Base-by-base conservation (phyloP, 1,139 yeast species). In the Taphrina wiesneri region DNA sequence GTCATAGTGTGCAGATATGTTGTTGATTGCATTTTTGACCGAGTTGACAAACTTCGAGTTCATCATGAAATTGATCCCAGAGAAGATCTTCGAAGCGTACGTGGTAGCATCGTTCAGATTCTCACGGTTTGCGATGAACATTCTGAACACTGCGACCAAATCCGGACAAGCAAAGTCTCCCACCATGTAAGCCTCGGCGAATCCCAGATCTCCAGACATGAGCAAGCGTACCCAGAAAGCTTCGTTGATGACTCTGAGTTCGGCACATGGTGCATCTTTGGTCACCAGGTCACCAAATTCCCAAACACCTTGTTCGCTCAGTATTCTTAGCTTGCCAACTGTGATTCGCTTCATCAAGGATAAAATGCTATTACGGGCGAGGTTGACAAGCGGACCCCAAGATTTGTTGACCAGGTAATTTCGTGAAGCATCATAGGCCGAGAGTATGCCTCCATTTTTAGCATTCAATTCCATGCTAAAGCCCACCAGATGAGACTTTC, bases 1-100 rank as follows among this genome's bases (percentile, higher is more conserved):
- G 17, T 62, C 66, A 26, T 62, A 62, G 21, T 62, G 66, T 15
- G 66, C 66, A 13, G 66, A 53, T 17, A 62, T 62, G 39, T 62
- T 62, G 61, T 62, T 62, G 64, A 60, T 60, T 30, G 64, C 57
- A 39, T 60, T 60, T 57, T 60, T 60, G 52, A 60, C 64, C 11
- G 64, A 60, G 34, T 60, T 60, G 57, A 60, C 57, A 17, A 60
- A 60, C 11, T 51, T 41, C 11, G 64, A 60, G 45, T 60, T 60
- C 64, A 60, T 60, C 57, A 60, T 36, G 56, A 60, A 60, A 45
- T 60, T 60, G 25, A 60, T 60, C 51, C 64, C 64, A 7, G 64
- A 60, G 64, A 60, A 60, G 64, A 60, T 15, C 57, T 60, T 60
- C 23, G 64, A 60, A 5, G 64, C 64, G 41, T 60, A 60, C 3